Conservation (phyloP, 257 asterid genomes). For the Solanum medicagineum region DNA sequence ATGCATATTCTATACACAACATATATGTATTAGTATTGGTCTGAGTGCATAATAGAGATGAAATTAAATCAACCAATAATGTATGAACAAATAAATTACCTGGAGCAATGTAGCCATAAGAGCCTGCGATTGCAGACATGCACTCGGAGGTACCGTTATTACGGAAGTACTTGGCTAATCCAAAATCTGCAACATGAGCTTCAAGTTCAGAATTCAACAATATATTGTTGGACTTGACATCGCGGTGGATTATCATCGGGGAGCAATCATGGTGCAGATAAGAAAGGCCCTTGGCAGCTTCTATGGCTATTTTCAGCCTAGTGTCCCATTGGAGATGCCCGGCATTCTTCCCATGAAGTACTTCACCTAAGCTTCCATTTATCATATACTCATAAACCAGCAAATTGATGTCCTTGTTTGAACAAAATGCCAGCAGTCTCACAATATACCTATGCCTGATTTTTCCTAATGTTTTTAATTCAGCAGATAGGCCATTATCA, state of each 20-base stretch:
- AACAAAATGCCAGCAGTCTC: slow-evolving; percentile 19
- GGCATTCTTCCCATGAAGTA: slow-evolving; percentile 24
- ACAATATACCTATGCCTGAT: slow-evolving; percentile 31
- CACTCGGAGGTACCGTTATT: slow-evolving; percentile 26
- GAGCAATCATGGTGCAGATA: slow-evolving; percentile 36
- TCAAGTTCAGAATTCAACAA: slow-evolving; percentile 21
- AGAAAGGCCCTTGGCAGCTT: slow-evolving; percentile 28
- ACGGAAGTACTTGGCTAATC: slow-evolving; percentile 21
- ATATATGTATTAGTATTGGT: neutral
- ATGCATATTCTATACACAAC: slow-evolving; percentile 21
- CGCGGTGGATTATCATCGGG: slow-evolving; percentile 25
- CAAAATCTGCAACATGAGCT: slow-evolving; percentile 33
- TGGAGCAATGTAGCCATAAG: slow-evolving; percentile 42
- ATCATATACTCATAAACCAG: slow-evolving; percentile 32
- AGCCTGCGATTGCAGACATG: slow-evolving; percentile 37
- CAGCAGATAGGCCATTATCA: slow-evolving; percentile 28
- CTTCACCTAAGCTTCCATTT: slow-evolving; percentile 31
- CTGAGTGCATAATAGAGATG: neutral
- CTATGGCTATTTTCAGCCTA: slow-evolving; percentile 23
- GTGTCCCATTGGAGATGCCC: slow-evolving; percentile 22
- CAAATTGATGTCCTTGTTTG: slow-evolving; percentile 28
- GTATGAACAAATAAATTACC: slow-evolving; percentile 7
- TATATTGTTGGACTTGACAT: slow-evolving; percentile 30
- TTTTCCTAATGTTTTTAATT: slow-evolving; percentile 22
- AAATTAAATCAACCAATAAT: neutral